Percentiles rank a stretch among this genome's conserved stretches.
phyloP scores from a whole-genome alignment of 2,329 filamentous ascomycete species.

The Lecanosticta acicola region DNA sequence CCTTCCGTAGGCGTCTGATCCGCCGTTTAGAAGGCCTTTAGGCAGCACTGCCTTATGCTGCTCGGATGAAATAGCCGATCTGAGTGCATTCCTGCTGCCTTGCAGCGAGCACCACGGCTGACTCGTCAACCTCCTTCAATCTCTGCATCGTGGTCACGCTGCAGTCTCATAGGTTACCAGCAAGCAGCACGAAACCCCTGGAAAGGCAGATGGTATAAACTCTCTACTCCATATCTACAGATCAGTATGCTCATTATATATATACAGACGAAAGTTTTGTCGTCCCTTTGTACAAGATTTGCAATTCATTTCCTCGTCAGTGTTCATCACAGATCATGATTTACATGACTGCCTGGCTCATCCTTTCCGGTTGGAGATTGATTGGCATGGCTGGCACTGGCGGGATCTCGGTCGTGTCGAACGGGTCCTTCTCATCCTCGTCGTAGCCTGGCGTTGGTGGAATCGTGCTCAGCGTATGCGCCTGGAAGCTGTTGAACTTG shows the following conservation, averaged over 20 bases:
- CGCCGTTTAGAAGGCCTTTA: no score
- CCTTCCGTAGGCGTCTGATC: no score
- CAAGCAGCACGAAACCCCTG: no score
- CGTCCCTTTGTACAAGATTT: slow-evolving; percentile 8
- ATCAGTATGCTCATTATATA: slow-evolving; percentile 3
- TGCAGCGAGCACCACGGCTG: no score
- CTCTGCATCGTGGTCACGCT: no score
- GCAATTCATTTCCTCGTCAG: neutral
- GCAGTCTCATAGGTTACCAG: no score
- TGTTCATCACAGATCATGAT: neutral
- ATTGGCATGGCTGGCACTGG: slow-evolving; percentile 17
- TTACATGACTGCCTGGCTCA: slow-evolving; percentile 14
- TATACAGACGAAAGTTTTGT: slow-evolving; percentile 4
- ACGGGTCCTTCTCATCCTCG: slow-evolving; percentile 32
- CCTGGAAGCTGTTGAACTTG: slow-evolving; percentile 24
- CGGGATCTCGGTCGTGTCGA: slow-evolving; percentile 29
- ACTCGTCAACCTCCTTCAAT: no score
- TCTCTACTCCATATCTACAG: no score
- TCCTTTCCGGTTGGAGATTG: slow-evolving; percentile 1
- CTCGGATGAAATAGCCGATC: no score
- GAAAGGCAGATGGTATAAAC: no score
- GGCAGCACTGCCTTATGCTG: no score
- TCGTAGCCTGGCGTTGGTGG: slow-evolving; percentile 37
- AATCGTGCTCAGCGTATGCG: slow-evolving; percentile 35
- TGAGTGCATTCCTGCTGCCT: no score